Evolutionary conservation across 208 protist genomes (phyloP).

Genomic region (Acanthamoeba culbertsoni): DNA sequence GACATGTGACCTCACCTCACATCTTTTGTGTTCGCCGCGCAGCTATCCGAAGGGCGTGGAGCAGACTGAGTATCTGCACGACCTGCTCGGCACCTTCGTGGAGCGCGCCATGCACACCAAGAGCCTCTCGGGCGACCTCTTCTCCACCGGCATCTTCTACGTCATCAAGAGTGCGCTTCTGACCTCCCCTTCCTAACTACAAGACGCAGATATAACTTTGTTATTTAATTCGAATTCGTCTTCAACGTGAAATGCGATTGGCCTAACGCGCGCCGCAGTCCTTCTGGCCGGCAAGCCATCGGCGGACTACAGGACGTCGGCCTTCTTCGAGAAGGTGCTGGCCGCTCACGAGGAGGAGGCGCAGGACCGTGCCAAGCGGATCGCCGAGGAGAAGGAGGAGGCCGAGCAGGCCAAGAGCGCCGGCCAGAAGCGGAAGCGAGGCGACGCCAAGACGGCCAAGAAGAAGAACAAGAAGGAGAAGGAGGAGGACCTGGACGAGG

Average conservation of each 20-base stretch:
- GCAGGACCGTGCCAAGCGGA: not conserved
- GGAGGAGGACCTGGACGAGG: constrained; percentile 27
- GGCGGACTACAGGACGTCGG: not conserved
- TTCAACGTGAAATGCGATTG: not conserved
- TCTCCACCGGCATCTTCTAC: constrained; percentile 43
- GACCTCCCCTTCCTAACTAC: not conserved
- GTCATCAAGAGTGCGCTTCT: constrained; percentile 15
- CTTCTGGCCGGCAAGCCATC: constrained; percentile 4
- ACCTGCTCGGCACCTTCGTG: not conserved
- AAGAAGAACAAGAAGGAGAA: constrained; percentile 6
- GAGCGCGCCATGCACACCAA: constrained; percentile 45
- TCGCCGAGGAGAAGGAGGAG: not conserved
- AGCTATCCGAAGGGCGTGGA: constrained; percentile 46
- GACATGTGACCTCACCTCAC: too few relatives aligned
- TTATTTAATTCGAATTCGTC: not conserved
- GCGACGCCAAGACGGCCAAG: not conserved
- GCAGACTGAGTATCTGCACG: constrained; percentile 29
- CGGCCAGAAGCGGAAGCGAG: not conserved
- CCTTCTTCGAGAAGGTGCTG: not conserved
- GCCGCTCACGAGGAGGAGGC: not conserved
- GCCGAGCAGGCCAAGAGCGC: not conserved
- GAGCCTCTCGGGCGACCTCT: not conserved
- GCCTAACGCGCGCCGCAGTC: not conserved
- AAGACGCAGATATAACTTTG: not conserved
- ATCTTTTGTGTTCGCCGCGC: too few relatives aligned